Conservation (phyloP, 2,329 filamentous ascomycete species). For the Orbilia quercus region DNA sequence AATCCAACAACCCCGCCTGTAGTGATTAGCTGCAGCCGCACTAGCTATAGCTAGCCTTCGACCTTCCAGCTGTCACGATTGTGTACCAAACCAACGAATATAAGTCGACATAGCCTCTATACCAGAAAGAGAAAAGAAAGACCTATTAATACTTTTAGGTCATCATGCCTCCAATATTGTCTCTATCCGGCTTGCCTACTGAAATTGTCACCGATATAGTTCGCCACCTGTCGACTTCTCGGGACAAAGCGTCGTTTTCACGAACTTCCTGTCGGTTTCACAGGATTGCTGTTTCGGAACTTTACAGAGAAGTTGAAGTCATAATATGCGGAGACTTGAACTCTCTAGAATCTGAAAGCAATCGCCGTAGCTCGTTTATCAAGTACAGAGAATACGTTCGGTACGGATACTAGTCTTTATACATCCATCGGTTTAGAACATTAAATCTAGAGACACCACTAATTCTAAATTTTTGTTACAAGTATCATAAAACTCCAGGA, state of each 20-base stretch:
- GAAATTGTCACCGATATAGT: conserved; percentile 15
- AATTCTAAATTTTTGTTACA: background rate
- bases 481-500: conserved; percentile 8
- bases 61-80: background rate
- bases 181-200: conserved; percentile 1
- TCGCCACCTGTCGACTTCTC: background rate
- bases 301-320: conserved; percentile 17
- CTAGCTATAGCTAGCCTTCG: no score
- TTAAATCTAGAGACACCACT: no score
- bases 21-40: background rate
- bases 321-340: conserved; percentile 17
- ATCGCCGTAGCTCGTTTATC: conserved; percentile 14
- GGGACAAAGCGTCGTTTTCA: conserved; percentile 7
- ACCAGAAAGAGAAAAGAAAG: conserved; percentile 1
- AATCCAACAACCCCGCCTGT: conserved; percentile 25
- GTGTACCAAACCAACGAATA: background rate
- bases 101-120: background rate
- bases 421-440: no score
- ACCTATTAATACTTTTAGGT: background rate
- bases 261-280: conserved; percentile 1
- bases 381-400: conserved; percentile 18
- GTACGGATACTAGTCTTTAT: background rate
- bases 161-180: background rate
- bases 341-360: conserved; percentile 6
- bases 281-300: background rate